A percentile compares a stretch with the other conserved stretches of the same genome.
phyloP scores from a whole-genome alignment of 2,329 filamentous ascomycete genomes.

The Xylariaceae sp. region DNA sequence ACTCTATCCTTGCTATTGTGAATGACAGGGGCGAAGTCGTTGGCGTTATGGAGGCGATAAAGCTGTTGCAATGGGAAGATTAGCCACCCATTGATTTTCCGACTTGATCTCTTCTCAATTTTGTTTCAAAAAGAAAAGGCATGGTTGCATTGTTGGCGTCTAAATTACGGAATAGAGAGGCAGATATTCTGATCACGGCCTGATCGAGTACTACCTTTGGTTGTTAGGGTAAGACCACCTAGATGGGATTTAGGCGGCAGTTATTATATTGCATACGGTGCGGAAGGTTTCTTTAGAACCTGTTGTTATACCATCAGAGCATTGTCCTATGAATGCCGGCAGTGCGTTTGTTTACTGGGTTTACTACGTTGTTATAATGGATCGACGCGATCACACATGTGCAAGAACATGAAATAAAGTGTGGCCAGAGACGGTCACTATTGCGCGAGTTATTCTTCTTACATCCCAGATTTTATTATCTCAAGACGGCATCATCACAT shows the following conservation, averaged over 20 bases:
- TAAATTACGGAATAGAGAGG: neutral
- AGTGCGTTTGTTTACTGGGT: neutral
- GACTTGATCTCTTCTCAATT: neutral
- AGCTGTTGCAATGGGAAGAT: conserved; percentile 28
- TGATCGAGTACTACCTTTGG: too few species aligned
- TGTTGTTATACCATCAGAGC: neutral
- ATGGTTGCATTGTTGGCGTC: conserved; percentile 6
- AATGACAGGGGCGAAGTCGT: conserved; percentile 40
- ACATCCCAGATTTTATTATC: neutral
- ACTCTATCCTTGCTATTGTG: conserved; percentile 45
- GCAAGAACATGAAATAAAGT: neutral
- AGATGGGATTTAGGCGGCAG: neutral
- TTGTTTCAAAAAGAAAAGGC: neutral
- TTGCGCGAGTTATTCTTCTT: too few species aligned
- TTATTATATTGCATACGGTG: neutral
- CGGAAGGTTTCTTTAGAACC: neutral
- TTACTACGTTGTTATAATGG: neutral
- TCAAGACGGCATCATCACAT: neutral
- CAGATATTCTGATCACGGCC: too few species aligned
- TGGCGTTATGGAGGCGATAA: conserved; percentile 47
- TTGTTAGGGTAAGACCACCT: conserved; percentile 9
- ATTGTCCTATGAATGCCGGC: neutral
- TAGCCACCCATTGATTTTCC: neutral
- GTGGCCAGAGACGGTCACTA: neutral
- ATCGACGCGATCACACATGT: neutral